Evolutionary conservation across 2,329 filamentous ascomycete species (phyloP), one percentile per base, ranked within the genome.

Genomic region (Penicillium aurantiogriseum): DNA sequence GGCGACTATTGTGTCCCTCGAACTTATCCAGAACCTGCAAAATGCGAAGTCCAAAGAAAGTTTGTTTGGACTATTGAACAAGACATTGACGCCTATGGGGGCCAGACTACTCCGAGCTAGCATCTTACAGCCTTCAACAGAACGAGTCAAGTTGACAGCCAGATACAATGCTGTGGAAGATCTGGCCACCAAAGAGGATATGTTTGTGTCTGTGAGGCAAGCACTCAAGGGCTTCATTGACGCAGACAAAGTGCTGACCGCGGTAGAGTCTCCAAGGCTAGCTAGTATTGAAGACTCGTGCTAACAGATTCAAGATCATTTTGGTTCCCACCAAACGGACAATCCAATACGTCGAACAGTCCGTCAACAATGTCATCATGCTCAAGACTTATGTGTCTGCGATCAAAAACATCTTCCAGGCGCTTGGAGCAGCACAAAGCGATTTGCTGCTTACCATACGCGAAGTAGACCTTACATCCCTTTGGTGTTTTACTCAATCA

Each of bases 11-110:
- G 83, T 88, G 38, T 91, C 91, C 0, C 80, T 99, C 3, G 94
- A 99, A 71, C 81, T 99, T 6, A 89, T 97, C 27, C 91, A 96
- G 67, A 99, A 97, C 63, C 70, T 92, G 0, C 87, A 90, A 13
- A 87, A 88, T 64, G 69, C 86, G 0, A 92, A 89, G 63, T 96
- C 92, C 0, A 90, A 87, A 61, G 85, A 93, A 39, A 93, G 88
- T 62, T 78, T 99, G 0, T 93, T 92, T 61, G 92, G 92, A 0
- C 74, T 97, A 0, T 76, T 99, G 45, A 95, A 97, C 66, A 83
- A 91, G 62, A 96, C 92, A 0, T 71, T 85, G 21, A 97, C 94
- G 0, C 89, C 90, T 0, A 97, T 97, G 91, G 94, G 94, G 3
- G 82, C 86, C 5, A 85, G 94, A 49, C 82, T 96, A 61, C 82